These are phyloP conservation scores for Saccharomycopsis sp. DNA, from an alignment of 805 yeast species.

Conservation along the genomic window DNA sequence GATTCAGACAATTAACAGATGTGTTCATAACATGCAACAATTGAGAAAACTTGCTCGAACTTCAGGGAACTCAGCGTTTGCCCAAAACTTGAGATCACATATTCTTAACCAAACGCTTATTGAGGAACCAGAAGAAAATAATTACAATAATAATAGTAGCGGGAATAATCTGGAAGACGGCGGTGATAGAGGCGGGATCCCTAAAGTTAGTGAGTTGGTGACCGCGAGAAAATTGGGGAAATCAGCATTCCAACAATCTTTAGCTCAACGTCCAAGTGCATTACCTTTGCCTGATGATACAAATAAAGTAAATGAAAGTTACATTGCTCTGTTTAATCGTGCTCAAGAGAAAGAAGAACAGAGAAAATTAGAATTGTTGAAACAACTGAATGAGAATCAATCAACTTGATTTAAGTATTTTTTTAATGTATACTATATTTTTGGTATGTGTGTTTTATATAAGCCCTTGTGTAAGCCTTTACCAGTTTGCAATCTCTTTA, in stretches of 20 bases:
- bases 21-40: slow-evolving; percentile 50
- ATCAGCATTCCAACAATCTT: slow-evolving; percentile 17
- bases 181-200: slow-evolving; percentile 7
- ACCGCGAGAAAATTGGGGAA: slow-evolving; percentile 18
- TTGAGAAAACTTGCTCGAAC: slow-evolving; percentile 15
- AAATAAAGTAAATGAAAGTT: slow-evolving; percentile 15
- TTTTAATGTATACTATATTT: too few relatives aligned
- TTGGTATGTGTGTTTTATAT: background rate
- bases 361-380: background rate
- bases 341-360: slow-evolving; percentile 16
- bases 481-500: slow-evolving; percentile 38
- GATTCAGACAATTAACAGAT: slow-evolving; percentile 78
- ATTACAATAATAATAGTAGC: background rate
- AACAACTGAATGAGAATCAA: background rate
- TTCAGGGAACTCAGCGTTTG: slow-evolving; percentile 10
- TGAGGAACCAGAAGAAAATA: background rate
- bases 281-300: slow-evolving; percentile 18
- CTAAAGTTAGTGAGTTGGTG: slow-evolving; percentile 19
- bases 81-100: slow-evolving; percentile 13
- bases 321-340: slow-evolving; percentile 17
- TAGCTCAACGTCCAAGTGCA: slow-evolving; percentile 17
- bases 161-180: slow-evolving; percentile 1
- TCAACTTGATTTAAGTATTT: too few relatives aligned
- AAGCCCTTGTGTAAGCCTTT: background rate
- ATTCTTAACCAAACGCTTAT: slow-evolving; percentile 11